Base-by-base conservation (phyloP, 2,329 filamentous ascomycete genomes). In the Blastomyces gilchristii region DNA sequence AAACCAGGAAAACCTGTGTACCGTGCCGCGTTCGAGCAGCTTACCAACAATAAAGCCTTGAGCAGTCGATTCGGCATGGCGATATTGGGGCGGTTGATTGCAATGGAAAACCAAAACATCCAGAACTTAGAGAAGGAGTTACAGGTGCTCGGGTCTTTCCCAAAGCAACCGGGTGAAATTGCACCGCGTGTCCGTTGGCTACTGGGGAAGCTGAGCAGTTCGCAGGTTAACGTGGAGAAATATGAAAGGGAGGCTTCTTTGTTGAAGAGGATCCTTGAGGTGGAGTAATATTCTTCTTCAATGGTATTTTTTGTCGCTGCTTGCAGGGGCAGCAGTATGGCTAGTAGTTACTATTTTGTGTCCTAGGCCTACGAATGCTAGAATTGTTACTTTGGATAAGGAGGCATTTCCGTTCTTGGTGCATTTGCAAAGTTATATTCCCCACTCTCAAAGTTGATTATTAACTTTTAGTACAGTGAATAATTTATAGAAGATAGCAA, bases 1-100 rank as follows among this genome's bases (percentile, higher is more conserved):
- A 86, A 83, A 62, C 88, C 91, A 0, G 91, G 91, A 28, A 91
- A 90, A 71, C 92, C 93, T 0, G 88, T 97, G 34, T 95, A 93
- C 75, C 85, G 87, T 63, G 86, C 92, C 0, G 92, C 92, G 0
- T 97, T 97, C 77, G 81, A 82, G 64, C 80, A 84, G 47, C 78
- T 97, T 47, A 82, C 86, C 0, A 77, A 84, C 56, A 92, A 97
- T 71, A 80, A 81, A 7, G 90, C 91, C 0, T 80, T 97, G 52
- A 81, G 82, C 52, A 87, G 88, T 45, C 85, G 87, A 67, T 83
- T 97, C 74, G 87, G 91, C 70, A 78, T 95, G 12, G 83, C 84
- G 0, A 80, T 91, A 22, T 70, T 95, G 28, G 81, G 79, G 0
- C 87, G 93, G 72, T 77, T 89, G 63, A 84, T 86, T 31, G 87